Evolutionary conservation across 352 stramenopile species (phyloP).

Genomic region (Pythium oligandrum): DNA sequence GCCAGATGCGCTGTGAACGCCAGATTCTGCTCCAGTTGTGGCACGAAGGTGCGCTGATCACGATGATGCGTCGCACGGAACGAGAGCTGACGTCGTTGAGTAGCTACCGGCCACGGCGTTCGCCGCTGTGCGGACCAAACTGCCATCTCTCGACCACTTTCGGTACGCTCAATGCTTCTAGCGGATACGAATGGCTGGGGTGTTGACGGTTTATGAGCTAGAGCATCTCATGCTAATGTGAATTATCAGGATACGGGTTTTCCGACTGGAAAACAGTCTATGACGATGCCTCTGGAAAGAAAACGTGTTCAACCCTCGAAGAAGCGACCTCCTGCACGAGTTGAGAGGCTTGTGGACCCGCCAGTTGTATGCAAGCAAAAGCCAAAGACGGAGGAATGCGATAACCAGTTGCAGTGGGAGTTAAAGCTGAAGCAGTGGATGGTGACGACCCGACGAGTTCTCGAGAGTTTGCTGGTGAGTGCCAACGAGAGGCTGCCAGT

Average conservation of each 20-base stretch:
- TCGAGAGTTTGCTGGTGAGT: slow-evolving; percentile 16
- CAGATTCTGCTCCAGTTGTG: slow-evolving; percentile 17
- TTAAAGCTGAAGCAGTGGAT: slow-evolving; percentile 19
- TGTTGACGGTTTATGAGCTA: too few species aligned
- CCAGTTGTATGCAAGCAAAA: neutral
- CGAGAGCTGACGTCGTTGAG: neutral
- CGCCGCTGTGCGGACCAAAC: slow-evolving; percentile 7
- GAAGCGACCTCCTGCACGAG: slow-evolving; percentile 1
- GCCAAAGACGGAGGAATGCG: too few species aligned
- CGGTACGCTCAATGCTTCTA: neutral
- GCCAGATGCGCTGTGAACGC: slow-evolving; percentile 9
- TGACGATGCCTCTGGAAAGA: too few species aligned
- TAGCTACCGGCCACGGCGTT: neutral
- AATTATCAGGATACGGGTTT: neutral
- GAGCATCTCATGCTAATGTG: too few species aligned
- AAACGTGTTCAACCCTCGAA: neutral
- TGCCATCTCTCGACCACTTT: slow-evolving; percentile 9
- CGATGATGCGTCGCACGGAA: too few species aligned
- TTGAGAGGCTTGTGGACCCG: neutral
- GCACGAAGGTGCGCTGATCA: slow-evolving; percentile 8
- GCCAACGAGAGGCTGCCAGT: neutral
- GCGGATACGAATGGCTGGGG: too few species aligned
- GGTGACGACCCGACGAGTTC: slow-evolving; percentile 13
- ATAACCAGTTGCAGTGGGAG: too few species aligned
- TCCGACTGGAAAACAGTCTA: neutral